Evolutionary conservation across 2,329 filamentous ascomycete species (phyloP).

Genomic region (Fusarium liriodendri): DNA sequence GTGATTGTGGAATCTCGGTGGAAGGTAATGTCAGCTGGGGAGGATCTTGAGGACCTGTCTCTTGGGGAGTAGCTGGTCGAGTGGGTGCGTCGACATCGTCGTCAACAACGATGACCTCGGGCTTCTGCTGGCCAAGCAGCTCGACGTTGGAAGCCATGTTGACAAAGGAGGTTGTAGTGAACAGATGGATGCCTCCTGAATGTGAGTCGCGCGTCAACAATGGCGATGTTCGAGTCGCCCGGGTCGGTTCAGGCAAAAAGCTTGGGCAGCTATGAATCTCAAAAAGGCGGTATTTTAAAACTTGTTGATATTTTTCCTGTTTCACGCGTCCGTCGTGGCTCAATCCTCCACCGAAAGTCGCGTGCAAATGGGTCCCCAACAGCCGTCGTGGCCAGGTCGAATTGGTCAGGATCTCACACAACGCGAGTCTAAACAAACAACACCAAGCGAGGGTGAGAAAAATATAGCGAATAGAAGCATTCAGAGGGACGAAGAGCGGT

Average conservation of each 20-base stretch:
- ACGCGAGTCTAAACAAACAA: conserved; percentile 30
- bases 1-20: conserved; percentile 66
- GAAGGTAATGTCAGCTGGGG: conserved; percentile 68
- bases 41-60: conserved; percentile 46
- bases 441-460: conserved; percentile 10
- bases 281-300: not conserved
- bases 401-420: conserved; percentile 37
- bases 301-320: conserved; percentile 20
- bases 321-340: conserved; percentile 26
- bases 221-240: conserved; percentile 3
- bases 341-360: conserved; percentile 20
- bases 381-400: conserved; percentile 36
- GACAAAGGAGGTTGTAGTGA: conserved; percentile 18
- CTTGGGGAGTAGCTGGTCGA: conserved; percentile 46
- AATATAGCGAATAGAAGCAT: not conserved
- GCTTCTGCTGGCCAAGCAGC: conserved; percentile 43
- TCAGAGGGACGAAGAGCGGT: not conserved
- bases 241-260: not conserved
- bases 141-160: conserved; percentile 52
- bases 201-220: conserved; percentile 28
- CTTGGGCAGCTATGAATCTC: not conserved
- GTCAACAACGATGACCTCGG: conserved; percentile 44
- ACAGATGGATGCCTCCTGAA: not conserved
- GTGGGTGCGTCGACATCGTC: conserved; percentile 50
- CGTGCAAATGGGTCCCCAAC: conserved; percentile 32